A percentile compares a stretch with the other conserved stretches of the same genome.
Evolutionary conservation across 176 grass and related monocot genomes (phyloP).

Genomic region (Musa troglodytarum): DNA sequence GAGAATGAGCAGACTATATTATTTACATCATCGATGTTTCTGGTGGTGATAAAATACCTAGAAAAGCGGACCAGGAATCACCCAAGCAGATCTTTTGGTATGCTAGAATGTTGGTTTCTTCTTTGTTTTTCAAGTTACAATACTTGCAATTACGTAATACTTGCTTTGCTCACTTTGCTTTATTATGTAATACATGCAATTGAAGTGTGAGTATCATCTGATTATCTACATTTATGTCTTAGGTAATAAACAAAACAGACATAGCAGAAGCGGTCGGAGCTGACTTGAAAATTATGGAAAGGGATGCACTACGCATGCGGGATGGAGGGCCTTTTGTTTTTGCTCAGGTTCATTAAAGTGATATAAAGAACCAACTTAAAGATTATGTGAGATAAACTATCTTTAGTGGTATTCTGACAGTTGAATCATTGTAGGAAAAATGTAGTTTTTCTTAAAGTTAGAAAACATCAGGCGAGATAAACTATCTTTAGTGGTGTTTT

Average conservation of each 20-base stretch:
- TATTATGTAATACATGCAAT: neutral
- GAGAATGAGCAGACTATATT: constrained; percentile 95
- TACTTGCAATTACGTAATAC: too few relatives aligned
- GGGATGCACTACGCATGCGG: constrained; percentile 71
- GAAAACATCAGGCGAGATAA: too few relatives aligned
- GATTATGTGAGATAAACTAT: neutral
- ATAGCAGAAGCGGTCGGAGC: constrained; percentile 76
- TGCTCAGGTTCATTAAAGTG: constrained; percentile 50
- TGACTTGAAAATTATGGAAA: constrained; percentile 77
- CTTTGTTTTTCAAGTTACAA: neutral
- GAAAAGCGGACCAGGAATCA: constrained; percentile 94
- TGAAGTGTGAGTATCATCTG: neutral
- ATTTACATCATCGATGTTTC: constrained; percentile 99
- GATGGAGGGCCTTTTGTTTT: constrained; percentile 92
- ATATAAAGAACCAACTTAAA: too few relatives aligned
- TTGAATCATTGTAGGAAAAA: neutral
- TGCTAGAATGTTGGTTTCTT: neutral
- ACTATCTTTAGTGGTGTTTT: neutral
- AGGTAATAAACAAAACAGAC: constrained; percentile 99
- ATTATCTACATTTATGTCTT: neutral
- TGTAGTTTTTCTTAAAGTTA: neutral
- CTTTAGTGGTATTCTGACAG: neutral
- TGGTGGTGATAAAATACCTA: constrained; percentile 94
- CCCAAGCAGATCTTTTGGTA: constrained; percentile 89
- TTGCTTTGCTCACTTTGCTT: neutral